Evolutionary conservation across 2,329 filamentous ascomycete species (phyloP), one percentile per base, ranked within the genome.

Genomic region (Clonostachys sp.): DNA sequence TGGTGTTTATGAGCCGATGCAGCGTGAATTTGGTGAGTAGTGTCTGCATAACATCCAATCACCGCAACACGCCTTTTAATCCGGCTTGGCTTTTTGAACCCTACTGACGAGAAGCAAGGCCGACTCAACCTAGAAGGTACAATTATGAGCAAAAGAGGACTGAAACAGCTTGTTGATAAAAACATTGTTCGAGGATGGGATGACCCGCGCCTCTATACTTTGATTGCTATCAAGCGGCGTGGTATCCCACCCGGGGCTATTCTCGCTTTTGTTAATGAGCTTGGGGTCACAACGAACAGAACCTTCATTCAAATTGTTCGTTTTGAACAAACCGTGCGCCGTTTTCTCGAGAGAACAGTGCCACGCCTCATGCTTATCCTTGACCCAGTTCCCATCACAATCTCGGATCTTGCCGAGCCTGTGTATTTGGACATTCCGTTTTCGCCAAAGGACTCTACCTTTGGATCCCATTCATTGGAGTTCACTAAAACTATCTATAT

Each of bases 221-320:
- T 96, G 16, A 90, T 92, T 50, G 90, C 82, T 2, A 80, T 96
- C 44, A 85, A 89, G 46, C 81, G 92, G 45, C 82, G 91, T 49
- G 92, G 92, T 61, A 81, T 96, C 0, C 92, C 92, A 1, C 90
- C 92, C 0, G 89, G 88, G 20, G 91, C 91, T 2, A 87, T 96
- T 50, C 80, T 96, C 49, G 86, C 89, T 47, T 97, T 96, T 58
- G 84, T 96, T 50, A 89, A 90, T 55, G 91, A 96, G 66, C 82
- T 96, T 17, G 92, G 91, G 34, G 91, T 96, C 38, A 95, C 91
- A 1, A 95, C 91, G 35, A 79, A 85, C 38, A 81, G 82, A 45
- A 87, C 86, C 5, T 83, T 88, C 53, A 95, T 96, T 56, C 83
- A 92, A 63, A 84, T 89, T 42, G 70, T 78, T 48, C 84, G 87